Conservation (phyloP, 768 basidiomycete genomes). For the Xanthoconium purpureum region DNA sequence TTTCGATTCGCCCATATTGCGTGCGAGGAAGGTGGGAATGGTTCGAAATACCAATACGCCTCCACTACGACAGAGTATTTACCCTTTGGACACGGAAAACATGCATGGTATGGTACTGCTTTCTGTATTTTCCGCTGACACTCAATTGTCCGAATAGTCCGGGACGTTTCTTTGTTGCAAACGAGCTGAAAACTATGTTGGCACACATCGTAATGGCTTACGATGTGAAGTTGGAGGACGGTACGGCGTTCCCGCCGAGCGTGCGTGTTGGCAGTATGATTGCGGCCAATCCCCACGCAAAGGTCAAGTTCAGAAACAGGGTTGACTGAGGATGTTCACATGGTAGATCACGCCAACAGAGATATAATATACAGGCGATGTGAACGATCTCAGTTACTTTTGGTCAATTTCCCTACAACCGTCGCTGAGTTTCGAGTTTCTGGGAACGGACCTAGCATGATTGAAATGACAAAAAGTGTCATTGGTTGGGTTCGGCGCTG, state of each 20-base stretch:
- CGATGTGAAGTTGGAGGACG: neutral
- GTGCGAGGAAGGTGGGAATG: neutral
- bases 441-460: no score
- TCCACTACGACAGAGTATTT: conserved; percentile 33
- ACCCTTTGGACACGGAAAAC: conserved; percentile 34
- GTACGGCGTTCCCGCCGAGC: neutral
- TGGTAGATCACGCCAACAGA: no score
- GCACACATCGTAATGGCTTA: neutral
- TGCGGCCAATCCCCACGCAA: neutral
- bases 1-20: neutral
- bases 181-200: neutral
- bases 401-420: no score
- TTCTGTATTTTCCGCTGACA: neutral
- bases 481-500: no score
- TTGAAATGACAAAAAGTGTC: no score
- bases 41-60: conserved; percentile 20
- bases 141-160: neutral
- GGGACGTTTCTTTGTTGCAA: neutral
- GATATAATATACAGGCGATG: no score
- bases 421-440: no score
- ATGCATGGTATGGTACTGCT: conserved; percentile 4
- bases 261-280: neutral
- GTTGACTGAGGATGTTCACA: neutral
- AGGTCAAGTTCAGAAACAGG: neutral
- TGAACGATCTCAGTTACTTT: no score